phyloP scores from a whole-genome alignment of 2,329 filamentous ascomycete genomes.

The Diaporthe vaccinii region DNA sequence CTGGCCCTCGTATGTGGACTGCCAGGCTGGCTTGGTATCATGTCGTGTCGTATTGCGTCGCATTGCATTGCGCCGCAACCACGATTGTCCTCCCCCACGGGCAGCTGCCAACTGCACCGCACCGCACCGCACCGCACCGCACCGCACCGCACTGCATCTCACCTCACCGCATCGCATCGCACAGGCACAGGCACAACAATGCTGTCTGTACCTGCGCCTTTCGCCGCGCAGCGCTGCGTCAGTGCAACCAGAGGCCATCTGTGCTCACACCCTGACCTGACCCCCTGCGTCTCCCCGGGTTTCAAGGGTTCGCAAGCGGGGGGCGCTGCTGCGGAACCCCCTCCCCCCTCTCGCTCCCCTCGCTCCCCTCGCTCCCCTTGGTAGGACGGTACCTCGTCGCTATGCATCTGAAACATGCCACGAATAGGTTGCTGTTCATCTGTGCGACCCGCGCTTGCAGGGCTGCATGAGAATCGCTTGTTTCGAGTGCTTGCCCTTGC shows the following conservation, averaged over 20 bases:
- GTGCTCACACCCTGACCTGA: slow-evolving; percentile 12
- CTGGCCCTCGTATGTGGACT: background rate
- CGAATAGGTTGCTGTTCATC: slow-evolving; percentile 34
- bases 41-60: background rate
- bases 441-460: slow-evolving; percentile 34
- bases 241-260: slow-evolving; percentile 16
- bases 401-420: slow-evolving; percentile 31
- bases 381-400: slow-evolving; percentile 23
- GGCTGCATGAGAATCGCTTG: slow-evolving; percentile 36
- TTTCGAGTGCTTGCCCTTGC: slow-evolving; percentile 35
- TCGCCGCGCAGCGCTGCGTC: background rate
- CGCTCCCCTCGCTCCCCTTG: background rate
- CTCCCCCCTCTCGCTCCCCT: too few relatives aligned
- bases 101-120: slow-evolving; percentile 1
- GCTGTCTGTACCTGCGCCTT: background rate
- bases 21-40: background rate
- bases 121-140: too few relatives aligned
- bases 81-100: slow-evolving; percentile 10
- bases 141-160: too few relatives aligned
- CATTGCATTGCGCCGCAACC: background rate
- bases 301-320: slow-evolving; percentile 30
- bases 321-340: slow-evolving; percentile 23
- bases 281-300: slow-evolving; percentile 33
- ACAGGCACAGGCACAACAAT: background rate
- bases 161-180: background rate